Percentiles rank a stretch among this genome's conserved stretches.
phyloP scores from a whole-genome alignment of 2,329 filamentous ascomycete species.

The Pseudomassariella vexata region DNA sequence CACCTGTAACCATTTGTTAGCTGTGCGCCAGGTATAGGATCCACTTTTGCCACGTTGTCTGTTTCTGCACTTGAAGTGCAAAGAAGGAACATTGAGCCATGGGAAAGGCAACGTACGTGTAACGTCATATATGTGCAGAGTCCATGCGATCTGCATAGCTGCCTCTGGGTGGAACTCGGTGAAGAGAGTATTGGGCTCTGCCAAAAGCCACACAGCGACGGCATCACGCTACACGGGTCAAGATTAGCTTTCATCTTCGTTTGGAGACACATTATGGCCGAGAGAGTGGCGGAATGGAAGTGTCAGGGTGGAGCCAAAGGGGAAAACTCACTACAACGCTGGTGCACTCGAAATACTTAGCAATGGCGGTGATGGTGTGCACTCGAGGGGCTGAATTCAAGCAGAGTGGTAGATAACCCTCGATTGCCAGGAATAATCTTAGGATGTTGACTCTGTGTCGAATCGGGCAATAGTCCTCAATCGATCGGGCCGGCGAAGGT shows the following conservation, averaged over 20 bases:
- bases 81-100: too few relatives aligned
- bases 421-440: conserved; percentile 53
- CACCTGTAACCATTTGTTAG: conserved; percentile 38
- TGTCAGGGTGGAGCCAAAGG: too few relatives aligned
- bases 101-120: too few relatives aligned
- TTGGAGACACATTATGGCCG: too few relatives aligned
- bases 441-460: conserved; percentile 61
- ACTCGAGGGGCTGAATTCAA: conserved; percentile 61
- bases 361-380: conserved; percentile 60
- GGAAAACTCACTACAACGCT: conserved; percentile 31
- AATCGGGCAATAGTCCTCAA: conserved; percentile 57
- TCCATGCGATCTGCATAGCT: conserved; percentile 49
- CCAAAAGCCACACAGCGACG: conserved; percentile 54
- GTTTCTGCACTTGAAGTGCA: too few relatives aligned
- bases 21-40: too few relatives aligned
- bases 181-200: conserved; percentile 48
- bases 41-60: too few relatives aligned
- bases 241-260: neutral
- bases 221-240: conserved; percentile 31
- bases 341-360: conserved; percentile 51
- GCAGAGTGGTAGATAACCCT: conserved; percentile 43
- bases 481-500: conserved; percentile 18
- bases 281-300: too few relatives aligned
- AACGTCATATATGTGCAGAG: conserved; percentile 35
- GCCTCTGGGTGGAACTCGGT: conserved; percentile 60